Percentiles rank a stretch among this genome's conserved stretches.
Evolutionary conservation across 2,329 filamentous ascomycete genomes (phyloP).

Genomic region (Sporothrix humicola): DNA sequence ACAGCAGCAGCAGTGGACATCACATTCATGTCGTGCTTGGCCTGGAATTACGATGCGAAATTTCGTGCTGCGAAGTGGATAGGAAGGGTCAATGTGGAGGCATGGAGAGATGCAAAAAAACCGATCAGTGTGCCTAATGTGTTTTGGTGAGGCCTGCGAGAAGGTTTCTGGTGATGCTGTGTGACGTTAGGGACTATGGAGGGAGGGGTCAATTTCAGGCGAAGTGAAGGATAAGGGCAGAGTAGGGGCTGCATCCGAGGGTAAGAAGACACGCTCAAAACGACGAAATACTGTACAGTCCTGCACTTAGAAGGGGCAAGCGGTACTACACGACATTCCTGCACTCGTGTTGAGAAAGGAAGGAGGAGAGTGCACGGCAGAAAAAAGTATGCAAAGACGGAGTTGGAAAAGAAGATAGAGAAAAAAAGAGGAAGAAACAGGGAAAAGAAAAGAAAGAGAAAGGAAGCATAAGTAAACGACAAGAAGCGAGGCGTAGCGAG

Average conservation of each 20-base stretch:
- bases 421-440: neutral
- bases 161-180: neutral
- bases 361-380: too few species aligned
- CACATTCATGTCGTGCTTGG: neutral
- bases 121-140: neutral
- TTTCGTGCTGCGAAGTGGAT: neutral
- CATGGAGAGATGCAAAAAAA: neutral
- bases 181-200: neutral
- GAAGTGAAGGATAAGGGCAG: neutral
- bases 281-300: neutral
- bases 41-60: too few species aligned
- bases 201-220: too few species aligned
- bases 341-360: neutral
- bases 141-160: conserved; percentile 4
- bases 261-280: conserved; percentile 1
- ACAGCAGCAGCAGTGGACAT: neutral
- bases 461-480: neutral
- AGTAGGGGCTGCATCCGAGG: neutral
- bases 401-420: too few species aligned
- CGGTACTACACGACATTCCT: conserved; percentile 9
- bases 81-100: neutral
- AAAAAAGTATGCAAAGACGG: too few species aligned
- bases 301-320: neutral
- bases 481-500: too few species aligned
- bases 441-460: neutral